Evolutionary conservation across 1,284 basidiomycete genomes (phyloP).

Genomic region (Irpex lacteus): DNA sequence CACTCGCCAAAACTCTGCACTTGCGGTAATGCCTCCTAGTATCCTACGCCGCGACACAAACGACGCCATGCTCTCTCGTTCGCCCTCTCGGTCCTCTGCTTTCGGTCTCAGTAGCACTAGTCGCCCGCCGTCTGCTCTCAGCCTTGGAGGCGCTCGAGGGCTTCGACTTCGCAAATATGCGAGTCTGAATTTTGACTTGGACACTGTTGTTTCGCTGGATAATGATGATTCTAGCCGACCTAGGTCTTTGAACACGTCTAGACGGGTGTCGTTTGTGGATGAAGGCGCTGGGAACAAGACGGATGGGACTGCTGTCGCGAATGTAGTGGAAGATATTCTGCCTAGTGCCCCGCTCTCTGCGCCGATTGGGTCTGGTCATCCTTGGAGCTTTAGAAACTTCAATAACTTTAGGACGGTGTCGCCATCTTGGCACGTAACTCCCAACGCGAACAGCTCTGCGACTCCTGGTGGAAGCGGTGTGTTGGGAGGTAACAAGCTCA

Average conservation of each 20-base stretch:
- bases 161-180: slow-evolving; percentile 27
- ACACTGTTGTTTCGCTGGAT: slow-evolving; percentile 26
- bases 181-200: slow-evolving; percentile 32
- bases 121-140: neutral
- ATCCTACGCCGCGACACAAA: slow-evolving; percentile 4
- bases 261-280: slow-evolving; percentile 9
- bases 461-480: slow-evolving; percentile 17
- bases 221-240: neutral
- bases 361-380: neutral
- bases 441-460: slow-evolving; percentile 12
- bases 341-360: neutral
- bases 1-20: neutral
- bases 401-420: slow-evolving; percentile 12
- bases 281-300: neutral
- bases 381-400: neutral
- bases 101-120: neutral
- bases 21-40: neutral
- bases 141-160: slow-evolving; percentile 7
- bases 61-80: neutral
- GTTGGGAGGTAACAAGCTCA: slow-evolving; percentile 33
- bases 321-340: neutral
- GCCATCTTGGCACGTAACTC: slow-evolving; percentile 31
- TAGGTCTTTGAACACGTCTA: neutral
- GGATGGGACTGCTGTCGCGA: neutral
- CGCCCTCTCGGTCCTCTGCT: neutral